These are phyloP conservation scores for Ocimum tenuiflorum DNA, from an alignment of 257 asterid genomes.

Conservation along the genomic window DNA sequence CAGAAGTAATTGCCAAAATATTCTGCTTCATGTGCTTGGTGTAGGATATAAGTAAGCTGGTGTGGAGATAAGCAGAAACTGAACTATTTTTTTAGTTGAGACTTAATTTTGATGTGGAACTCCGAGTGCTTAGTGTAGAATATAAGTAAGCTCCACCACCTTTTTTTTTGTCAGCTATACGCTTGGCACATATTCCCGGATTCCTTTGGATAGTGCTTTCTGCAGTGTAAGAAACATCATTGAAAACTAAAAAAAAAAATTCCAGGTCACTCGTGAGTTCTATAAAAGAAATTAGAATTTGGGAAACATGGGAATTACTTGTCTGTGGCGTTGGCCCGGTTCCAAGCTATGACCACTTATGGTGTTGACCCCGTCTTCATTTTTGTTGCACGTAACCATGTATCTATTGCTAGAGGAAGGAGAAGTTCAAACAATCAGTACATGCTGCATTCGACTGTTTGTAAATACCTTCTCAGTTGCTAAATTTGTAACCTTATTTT, in stretches of 20 bases:
- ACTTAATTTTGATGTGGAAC: neutral
- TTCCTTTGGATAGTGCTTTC: neutral
- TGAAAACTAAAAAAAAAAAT: neutral
- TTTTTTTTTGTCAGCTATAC: too few species aligned
- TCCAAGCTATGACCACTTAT: neutral
- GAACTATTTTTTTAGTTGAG: neutral
- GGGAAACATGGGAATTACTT: neutral
- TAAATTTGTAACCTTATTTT: neutral
- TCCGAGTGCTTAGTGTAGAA: neutral
- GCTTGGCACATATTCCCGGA: too few species aligned
- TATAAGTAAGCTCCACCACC: too few species aligned
- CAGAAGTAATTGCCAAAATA: slow-evolving; percentile 2
- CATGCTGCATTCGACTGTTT: neutral
- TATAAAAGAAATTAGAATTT: neutral
- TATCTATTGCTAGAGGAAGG: too few species aligned
- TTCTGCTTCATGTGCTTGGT: too few species aligned
- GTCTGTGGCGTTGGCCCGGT: neutral
- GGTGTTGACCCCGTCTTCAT: neutral
- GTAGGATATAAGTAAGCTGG: neutral
- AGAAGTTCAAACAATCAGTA: neutral
- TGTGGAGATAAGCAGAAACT: neutral
- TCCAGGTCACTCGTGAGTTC: neutral
- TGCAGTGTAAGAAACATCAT: neutral
- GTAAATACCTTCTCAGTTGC: neutral
- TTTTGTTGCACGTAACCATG: neutral